phyloP scores from a whole-genome alignment of 2,329 filamentous ascomycete species.

The Arthrinium phaeospermum region DNA sequence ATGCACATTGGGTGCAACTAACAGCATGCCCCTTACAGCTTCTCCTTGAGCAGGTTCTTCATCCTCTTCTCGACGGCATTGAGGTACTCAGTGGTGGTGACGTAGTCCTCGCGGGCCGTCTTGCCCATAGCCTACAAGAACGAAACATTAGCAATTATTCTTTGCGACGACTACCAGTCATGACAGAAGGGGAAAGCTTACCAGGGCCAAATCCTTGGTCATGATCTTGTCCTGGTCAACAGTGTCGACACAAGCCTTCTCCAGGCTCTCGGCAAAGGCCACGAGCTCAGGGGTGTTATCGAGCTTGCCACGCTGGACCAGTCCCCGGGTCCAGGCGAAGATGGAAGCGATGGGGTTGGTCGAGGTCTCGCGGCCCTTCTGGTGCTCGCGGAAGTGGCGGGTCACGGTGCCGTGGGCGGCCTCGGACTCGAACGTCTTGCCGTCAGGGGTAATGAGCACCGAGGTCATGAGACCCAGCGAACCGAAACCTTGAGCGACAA shows the following conservation, averaged over 20 bases:
- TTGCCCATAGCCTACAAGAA: conserved; percentile 73
- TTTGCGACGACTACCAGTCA: no score
- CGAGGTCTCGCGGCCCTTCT: conserved; percentile 95
- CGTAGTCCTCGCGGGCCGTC: conserved; percentile 82
- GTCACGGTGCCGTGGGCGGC: conserved; percentile 98
- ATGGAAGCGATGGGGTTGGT: conserved; percentile 99
- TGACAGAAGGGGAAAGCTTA: neutral
- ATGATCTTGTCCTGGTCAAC: conserved; percentile 95
- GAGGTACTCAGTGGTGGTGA: conserved; percentile 91
- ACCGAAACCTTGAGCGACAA: conserved; percentile 97
- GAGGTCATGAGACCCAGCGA: conserved; percentile 99
- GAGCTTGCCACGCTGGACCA: conserved; percentile 90
- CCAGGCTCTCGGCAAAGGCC: conserved; percentile 87
- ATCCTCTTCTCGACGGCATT: conserved; percentile 90
- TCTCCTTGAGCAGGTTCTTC: conserved; percentile 79
- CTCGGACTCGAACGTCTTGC: conserved; percentile 96
- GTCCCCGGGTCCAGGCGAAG: conserved; percentile 97
- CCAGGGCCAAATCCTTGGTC: conserved; percentile 97
- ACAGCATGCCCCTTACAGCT: conserved; percentile 61
- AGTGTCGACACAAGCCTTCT: conserved; percentile 92
- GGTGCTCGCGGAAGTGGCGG: conserved; percentile 97
- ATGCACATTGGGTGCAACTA: neutral
- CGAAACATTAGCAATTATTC: neutral
- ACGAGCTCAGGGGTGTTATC: conserved; percentile 92
- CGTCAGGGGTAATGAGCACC: conserved; percentile 93